A percentile compares a stretch with the other conserved stretches of the same genome.
Conservation (phyloP, 169 alveolate species). For the Plasmodium gonderi region DNA sequence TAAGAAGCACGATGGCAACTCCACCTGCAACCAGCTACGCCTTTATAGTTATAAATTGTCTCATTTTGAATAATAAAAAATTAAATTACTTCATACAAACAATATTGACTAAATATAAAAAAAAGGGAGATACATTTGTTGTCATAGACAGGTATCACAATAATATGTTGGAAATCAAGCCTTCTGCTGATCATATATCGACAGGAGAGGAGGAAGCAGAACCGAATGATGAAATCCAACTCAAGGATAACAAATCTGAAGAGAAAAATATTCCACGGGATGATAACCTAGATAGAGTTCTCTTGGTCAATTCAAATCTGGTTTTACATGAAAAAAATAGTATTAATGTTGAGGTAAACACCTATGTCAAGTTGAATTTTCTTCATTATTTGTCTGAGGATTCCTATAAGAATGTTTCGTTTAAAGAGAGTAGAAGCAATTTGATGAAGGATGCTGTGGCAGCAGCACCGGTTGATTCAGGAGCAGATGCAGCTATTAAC, state of each 20-base stretch:
- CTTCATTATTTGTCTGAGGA: background rate
- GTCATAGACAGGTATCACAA: background rate
- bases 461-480: too few species aligned
- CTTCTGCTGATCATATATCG: background rate
- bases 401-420: too few species aligned
- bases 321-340: background rate
- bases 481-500: too few species aligned
- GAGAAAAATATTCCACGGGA: background rate
- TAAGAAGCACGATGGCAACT: background rate
- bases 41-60: background rate
- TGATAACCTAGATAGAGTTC: background rate
- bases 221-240: background rate
- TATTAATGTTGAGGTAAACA: background rate
- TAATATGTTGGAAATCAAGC: background rate
- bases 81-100: constrained; percentile 12
- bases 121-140: background rate
- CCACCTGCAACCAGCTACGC: background rate
- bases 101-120: background rate
- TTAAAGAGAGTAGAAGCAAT: background rate
- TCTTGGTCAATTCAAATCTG: background rate
- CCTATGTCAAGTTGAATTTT: constrained; percentile 6
- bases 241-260: background rate
- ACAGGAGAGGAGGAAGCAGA: background rate
- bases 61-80: constrained; percentile 21
- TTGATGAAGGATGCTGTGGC: too few species aligned